Conservation (phyloP, 176 grass and related monocot genomes). For the Sorghum bicolor region Sorghum_bicolor_NCBIv3 NC_012878.2:55046501-55047000, state of each 20-base stretch:
- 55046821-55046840: background rate
- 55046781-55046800: too few relatives aligned
- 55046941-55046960: background rate
- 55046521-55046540: background rate
- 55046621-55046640: background rate
- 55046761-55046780: background rate
- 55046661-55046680: background rate
- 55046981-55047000: background rate
- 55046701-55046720: too few relatives aligned
- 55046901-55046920: background rate
- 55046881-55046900: background rate
- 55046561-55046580: slow-evolving; percentile 1
- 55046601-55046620: background rate
- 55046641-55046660: background rate
- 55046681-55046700: background rate
- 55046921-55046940: slow-evolving; percentile 4
- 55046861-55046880: background rate
- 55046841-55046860: background rate
- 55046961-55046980: slow-evolving; percentile 15
- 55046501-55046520: background rate
- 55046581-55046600: slow-evolving; percentile 6
- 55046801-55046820: too few relatives aligned
- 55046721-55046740: background rate
- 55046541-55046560: background rate
- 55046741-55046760: too few relatives aligned